Evolutionary conservation across 2,329 filamentous ascomycete species (phyloP), one percentile per base, ranked within the genome.

Genomic region (Emergomyces orientalis): DNA sequence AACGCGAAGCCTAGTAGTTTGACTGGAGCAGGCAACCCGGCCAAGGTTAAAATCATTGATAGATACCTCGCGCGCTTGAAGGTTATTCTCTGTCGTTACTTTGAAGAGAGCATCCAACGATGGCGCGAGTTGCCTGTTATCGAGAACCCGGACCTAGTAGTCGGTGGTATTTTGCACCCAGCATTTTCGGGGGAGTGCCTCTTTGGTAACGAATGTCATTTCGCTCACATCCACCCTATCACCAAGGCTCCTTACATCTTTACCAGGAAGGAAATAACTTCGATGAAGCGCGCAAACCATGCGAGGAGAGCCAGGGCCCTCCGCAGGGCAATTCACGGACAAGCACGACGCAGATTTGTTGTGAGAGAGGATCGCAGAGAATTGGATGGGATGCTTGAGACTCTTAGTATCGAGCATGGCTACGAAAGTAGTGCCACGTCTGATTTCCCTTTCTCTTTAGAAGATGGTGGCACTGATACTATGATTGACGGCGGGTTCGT

Each of bases 141-240:
- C 13, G 25, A 56, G 47, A 27, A 51, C 27, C 30, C 60, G 11
- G 47, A 32, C 8, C n/a, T 34, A 32, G 19, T 5, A 34, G 41
- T 30, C 27, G 41, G 52, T 11, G 41, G 32, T 34, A 11, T 19
- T 8, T 22, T 41, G 52, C 57, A 43, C 32, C 51, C 62, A 47
- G n/a, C 47, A 37, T 63, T 68, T 54, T 61, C 60, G 41, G 68
- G 69, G 17, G 64, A 62, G 27, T 71, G 70, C 59, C 66, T 63
- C 25, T 72, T 72, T 60, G 70, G 66, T 19, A 72, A 72, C 32
- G 63, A 71, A 22, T 72, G 70, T 59, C 70, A 72, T 59, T 72
- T 71, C 59, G 63, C 66, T 43, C 70, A 72, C 54, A 62, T 62
- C 27, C 25, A 67, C 39, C 67, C 67, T 17, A 25, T 52, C 39